Conservation (phyloP, 2,329 filamentous ascomycete genomes). For the Pseudogymnoascus sp. region DNA sequence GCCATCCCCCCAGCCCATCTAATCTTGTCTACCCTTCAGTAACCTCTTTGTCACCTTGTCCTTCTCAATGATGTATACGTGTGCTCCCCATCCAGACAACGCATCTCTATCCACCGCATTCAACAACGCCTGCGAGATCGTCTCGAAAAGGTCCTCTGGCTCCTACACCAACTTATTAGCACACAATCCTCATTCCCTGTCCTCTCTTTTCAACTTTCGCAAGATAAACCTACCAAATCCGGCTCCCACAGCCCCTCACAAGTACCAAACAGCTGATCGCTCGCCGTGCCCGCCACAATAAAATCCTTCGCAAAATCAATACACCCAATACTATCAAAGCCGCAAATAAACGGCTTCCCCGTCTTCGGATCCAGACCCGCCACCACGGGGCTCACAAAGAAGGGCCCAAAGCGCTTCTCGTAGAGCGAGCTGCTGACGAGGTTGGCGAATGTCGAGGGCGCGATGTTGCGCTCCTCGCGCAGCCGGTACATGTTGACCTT, state of each 20-base stretch:
- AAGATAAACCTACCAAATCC: constrained; percentile 78
- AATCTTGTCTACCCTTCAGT: constrained; percentile 96
- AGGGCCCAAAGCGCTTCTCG: constrained; percentile 92
- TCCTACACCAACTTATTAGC: constrained; percentile 41
- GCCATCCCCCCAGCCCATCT: constrained; percentile 29
- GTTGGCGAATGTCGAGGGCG: constrained; percentile 91
- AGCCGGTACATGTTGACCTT: constrained; percentile 99
- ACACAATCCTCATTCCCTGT: neutral
- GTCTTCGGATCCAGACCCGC: constrained; percentile 93
- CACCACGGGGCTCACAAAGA: constrained; percentile 90
- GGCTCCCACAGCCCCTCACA: constrained; percentile 98
- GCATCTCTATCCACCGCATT: constrained; percentile 97
- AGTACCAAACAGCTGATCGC: constrained; percentile 96
- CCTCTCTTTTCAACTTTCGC: too few species aligned
- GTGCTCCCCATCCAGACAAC: constrained; percentile 93
- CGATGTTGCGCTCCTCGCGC: constrained; percentile 94
- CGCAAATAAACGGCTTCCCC: constrained; percentile 94
- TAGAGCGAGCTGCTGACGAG: constrained; percentile 86
- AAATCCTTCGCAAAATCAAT: constrained; percentile 99
- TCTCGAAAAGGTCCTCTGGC: constrained; percentile 95
- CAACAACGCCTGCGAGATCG: constrained; percentile 88
- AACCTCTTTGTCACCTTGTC: constrained; percentile 99
- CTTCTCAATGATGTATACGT: constrained; percentile 99
- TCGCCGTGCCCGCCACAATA: constrained; percentile 92
- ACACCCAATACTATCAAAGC: constrained; percentile 97